Evolutionary conservation across 805 yeast species (phyloP).

Genomic region (Candida multigemmis): DNA sequence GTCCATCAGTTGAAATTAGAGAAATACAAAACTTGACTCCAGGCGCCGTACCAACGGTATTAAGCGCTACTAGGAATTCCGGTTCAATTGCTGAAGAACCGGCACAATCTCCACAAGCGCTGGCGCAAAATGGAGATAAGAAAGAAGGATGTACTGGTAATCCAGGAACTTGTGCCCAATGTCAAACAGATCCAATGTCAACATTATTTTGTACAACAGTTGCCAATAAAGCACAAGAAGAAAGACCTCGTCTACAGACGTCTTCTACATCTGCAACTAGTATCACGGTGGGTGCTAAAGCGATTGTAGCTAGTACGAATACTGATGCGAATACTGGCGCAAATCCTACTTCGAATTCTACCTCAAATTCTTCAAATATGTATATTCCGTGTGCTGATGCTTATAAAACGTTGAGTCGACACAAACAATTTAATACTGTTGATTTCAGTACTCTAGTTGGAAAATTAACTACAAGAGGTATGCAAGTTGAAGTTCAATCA

Average conservation of each 20-base stretch:
- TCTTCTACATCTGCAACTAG: slow-evolving; percentile 3
- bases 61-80: slow-evolving; percentile 8
- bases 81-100: slow-evolving; percentile 4
- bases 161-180: slow-evolving; percentile 80
- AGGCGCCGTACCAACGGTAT: slow-evolving; percentile 27
- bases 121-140: slow-evolving; percentile 2
- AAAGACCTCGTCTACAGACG: slow-evolving; percentile 2
- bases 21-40: slow-evolving; percentile 32
- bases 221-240: slow-evolving; percentile 41
- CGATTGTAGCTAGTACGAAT: slow-evolving; percentile 6
- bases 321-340: slow-evolving; percentile 5
- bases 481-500: slow-evolving; percentile 87
- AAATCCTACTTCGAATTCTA: slow-evolving; percentile 11
- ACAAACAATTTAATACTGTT: slow-evolving; percentile 63
- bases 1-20: slow-evolving; percentile 47
- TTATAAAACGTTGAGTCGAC: slow-evolving; percentile 76
- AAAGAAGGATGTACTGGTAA: slow-evolving; percentile 64
- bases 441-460: slow-evolving; percentile 71
- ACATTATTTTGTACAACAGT: slow-evolving; percentile 83
- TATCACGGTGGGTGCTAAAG: slow-evolving; percentile 2
- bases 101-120: slow-evolving; percentile 6
- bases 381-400: slow-evolving; percentile 89
- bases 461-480: slow-evolving; percentile 69
- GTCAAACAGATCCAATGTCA: slow-evolving; percentile 81
- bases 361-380: slow-evolving; percentile 18